These are phyloP conservation scores for Arachis monticola DNA, from an alignment of 331 rosid species.

Conservation along the genomic window DNA sequence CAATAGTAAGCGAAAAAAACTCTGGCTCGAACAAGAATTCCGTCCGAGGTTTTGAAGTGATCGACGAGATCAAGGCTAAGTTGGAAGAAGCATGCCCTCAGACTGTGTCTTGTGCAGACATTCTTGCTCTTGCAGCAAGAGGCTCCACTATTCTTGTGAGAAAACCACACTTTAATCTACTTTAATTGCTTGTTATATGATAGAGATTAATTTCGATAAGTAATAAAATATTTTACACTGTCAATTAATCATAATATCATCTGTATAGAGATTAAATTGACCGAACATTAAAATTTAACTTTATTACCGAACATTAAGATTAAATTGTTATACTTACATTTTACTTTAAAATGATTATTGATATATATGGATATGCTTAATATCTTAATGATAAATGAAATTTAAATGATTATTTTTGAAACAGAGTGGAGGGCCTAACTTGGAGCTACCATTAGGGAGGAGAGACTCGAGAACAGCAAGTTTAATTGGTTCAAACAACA, in stretches of 20 bases:
- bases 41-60: slow-evolving; percentile 73
- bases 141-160: slow-evolving; percentile 74
- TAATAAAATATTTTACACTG: background rate
- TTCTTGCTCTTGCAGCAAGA: slow-evolving; percentile 84
- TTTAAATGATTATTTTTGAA: background rate
- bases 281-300: too few relatives aligned
- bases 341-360: too few relatives aligned
- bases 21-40: slow-evolving; percentile 77
- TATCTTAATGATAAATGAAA: too few relatives aligned
- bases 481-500: slow-evolving; percentile 63
- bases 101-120: slow-evolving; percentile 86
- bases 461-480: slow-evolving; percentile 81
- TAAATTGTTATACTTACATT: too few relatives aligned
- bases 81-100: slow-evolving; percentile 78
- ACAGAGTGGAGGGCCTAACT: slow-evolving; percentile 92
- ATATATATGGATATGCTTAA: too few relatives aligned
- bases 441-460: slow-evolving; percentile 86
- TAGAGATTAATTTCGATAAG: background rate
- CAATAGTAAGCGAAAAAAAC: slow-evolving; percentile 64
- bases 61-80: slow-evolving; percentile 73
- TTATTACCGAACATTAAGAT: too few relatives aligned
- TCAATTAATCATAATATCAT: background rate
- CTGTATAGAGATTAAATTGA: background rate
- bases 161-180: background rate
- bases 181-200: background rate